Conservation (phyloP, 2,329 filamentous ascomycete species). For the Dactylella cylindrospora region DNA sequence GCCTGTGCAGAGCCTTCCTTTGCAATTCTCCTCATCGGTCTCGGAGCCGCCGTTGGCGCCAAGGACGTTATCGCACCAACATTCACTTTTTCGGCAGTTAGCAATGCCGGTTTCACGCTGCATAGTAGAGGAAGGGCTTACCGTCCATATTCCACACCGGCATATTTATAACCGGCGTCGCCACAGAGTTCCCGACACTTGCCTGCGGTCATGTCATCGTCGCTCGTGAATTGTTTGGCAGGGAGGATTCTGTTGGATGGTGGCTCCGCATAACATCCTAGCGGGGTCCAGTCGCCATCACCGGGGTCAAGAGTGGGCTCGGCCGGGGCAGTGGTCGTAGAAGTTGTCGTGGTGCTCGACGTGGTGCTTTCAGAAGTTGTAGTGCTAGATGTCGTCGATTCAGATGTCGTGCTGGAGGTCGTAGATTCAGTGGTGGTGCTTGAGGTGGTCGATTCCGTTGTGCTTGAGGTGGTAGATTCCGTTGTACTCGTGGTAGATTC, state of each 20-base stretch:
- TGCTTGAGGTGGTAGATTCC: neutral
- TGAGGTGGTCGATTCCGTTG: too few species aligned
- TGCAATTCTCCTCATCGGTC: slow-evolving; percentile 5
- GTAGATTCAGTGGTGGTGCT: too few species aligned
- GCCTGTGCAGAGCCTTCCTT: slow-evolving; percentile 1
- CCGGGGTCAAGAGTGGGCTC: slow-evolving; percentile 10
- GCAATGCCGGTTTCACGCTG: neutral
- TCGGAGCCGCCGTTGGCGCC: neutral
- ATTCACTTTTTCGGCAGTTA: slow-evolving; percentile 15
- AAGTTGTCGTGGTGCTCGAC: neutral
- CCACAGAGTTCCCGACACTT: slow-evolving; percentile 8
- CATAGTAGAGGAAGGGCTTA: slow-evolving; percentile 3
- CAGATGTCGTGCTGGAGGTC: neutral
- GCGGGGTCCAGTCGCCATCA: neutral
- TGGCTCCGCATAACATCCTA: slow-evolving; percentile 14
- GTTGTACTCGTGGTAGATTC: neutral
- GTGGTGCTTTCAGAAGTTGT: neutral
- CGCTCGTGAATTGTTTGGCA: neutral
- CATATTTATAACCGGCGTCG: slow-evolving; percentile 7
- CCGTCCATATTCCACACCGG: slow-evolving; percentile 18
- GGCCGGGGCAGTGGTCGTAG: neutral
- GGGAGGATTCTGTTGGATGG: neutral
- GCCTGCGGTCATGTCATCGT: slow-evolving; percentile 10
- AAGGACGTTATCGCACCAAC: slow-evolving; percentile 19
- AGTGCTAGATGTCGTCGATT: neutral